Conservation (phyloP, 805 yeast species). For the Ogataea allantospora region DNA sequence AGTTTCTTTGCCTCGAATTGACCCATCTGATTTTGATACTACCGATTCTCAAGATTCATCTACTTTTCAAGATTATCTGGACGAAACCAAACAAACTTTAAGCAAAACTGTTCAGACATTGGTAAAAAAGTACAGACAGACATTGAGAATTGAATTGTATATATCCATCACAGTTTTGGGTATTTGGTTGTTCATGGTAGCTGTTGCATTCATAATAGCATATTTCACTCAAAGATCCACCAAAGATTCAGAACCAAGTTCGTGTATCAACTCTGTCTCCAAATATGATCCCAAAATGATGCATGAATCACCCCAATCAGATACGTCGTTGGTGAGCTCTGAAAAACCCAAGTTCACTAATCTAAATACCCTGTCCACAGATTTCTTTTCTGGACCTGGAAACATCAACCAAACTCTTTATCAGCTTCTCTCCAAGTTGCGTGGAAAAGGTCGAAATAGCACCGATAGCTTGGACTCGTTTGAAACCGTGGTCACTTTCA, state of each 20-base stretch:
- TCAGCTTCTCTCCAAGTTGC: constrained; percentile 14
- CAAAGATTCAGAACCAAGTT: no score
- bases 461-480: constrained; percentile 5
- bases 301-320: constrained; percentile 2
- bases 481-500: constrained; percentile 8
- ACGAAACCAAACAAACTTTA: constrained; percentile 27
- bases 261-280: no score
- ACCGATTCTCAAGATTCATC: constrained; percentile 9
- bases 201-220: constrained; percentile 19
- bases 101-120: constrained; percentile 26
- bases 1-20: constrained; percentile 53
- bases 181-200: constrained; percentile 48
- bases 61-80: constrained; percentile 14
- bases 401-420: constrained; percentile 19
- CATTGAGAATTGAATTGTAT: constrained; percentile 44
- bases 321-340: background rate
- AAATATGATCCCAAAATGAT: background rate
- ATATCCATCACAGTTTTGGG: constrained; percentile 44
- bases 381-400: constrained; percentile 19
- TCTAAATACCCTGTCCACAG: background rate
- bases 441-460: constrained; percentile 1
- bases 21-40: constrained; percentile 12
- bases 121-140: constrained; percentile 34
- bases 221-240: no score
- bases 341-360: constrained; percentile 4